phyloP scores from a whole-genome alignment of 495 filamentous ascomycete genomes.

The Oleoguttula mirabilis region DNA sequence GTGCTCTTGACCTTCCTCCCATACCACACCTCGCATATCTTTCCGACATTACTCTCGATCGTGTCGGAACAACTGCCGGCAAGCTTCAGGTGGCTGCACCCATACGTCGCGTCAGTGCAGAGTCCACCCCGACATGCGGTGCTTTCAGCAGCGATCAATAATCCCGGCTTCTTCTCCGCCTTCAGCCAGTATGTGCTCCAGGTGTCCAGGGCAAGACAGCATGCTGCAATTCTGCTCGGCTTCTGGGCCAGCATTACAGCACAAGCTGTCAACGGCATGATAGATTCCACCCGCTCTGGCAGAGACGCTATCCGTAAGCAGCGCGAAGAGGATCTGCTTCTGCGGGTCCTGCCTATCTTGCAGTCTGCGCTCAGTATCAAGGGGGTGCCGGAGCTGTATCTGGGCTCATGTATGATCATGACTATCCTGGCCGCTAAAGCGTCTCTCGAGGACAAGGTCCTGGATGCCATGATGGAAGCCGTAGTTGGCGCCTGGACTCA shows the following conservation, averaged over 20 bases:
- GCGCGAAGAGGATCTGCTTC: slow-evolving; percentile 59
- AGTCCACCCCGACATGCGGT: slow-evolving; percentile 67
- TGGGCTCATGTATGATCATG: slow-evolving; percentile 82
- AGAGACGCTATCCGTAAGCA: slow-evolving; percentile 40
- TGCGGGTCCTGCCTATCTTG: slow-evolving; percentile 61
- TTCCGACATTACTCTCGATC: slow-evolving; percentile 70
- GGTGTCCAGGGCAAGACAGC: slow-evolving; percentile 50
- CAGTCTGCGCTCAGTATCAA: slow-evolving; percentile 63
- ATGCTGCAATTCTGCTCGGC: slow-evolving; percentile 62
- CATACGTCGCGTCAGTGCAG: slow-evolving; percentile 63
- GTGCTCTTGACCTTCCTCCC: slow-evolving; percentile 84
- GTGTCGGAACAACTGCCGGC: slow-evolving; percentile 58
- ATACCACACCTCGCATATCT: slow-evolving; percentile 72
- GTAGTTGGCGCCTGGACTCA: slow-evolving; percentile 60
- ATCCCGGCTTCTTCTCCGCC: slow-evolving; percentile 52
- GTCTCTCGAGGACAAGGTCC: slow-evolving; percentile 56
- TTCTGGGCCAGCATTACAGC: slow-evolving; percentile 82
- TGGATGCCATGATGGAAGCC: slow-evolving; percentile 75
- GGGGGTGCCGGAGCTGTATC: slow-evolving; percentile 58
- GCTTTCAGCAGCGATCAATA: slow-evolving; percentile 65
- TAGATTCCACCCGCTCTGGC: slow-evolving; percentile 63
- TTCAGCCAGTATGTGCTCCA: slow-evolving; percentile 65
- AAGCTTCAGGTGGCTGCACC: slow-evolving; percentile 71
- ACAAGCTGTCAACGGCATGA: slow-evolving; percentile 66
- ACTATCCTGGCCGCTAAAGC: slow-evolving; percentile 74